Evolutionary conservation across 1,284 basidiomycete genomes (phyloP).

Genomic region (Ustilago loliicola): DNA sequence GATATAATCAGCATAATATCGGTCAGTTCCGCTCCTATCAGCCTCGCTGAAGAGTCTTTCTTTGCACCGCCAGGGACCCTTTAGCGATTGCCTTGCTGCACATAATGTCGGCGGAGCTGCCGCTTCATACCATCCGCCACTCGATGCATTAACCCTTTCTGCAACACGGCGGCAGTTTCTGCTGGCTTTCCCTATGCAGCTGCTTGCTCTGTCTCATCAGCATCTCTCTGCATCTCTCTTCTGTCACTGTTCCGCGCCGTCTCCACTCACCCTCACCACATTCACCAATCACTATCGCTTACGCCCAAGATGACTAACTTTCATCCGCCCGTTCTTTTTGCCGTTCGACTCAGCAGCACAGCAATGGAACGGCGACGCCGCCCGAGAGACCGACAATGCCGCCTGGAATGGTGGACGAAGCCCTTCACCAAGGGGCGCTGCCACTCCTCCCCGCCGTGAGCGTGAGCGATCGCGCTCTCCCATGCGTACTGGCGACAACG

Average conservation of each 20-base stretch:
- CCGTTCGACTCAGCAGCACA: slow-evolving; percentile 47
- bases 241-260: slow-evolving; percentile 12
- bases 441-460: slow-evolving; percentile 57
- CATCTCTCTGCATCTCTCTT: neutral
- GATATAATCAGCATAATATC: neutral
- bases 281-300: slow-evolving; percentile 13
- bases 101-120: neutral
- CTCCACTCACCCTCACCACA: neutral
- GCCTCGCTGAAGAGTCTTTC: neutral
- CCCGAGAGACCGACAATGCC: slow-evolving; percentile 53
- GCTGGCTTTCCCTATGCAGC: neutral
- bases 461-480: slow-evolving; percentile 53
- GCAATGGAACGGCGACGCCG: slow-evolving; percentile 59
- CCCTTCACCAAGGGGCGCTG: slow-evolving; percentile 53
- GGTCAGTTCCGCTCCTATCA: neutral
- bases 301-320: slow-evolving; percentile 27
- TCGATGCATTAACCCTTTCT: neutral
- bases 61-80: neutral
- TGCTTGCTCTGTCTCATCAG: neutral
- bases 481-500: slow-evolving; percentile 28
- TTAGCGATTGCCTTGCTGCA: neutral
- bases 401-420: slow-evolving; percentile 47
- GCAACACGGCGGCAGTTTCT: neutral
- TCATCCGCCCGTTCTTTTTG: slow-evolving; percentile 32
- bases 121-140: neutral